Evolutionary conservation across 225 moss, liverwort and hornwort species (phyloP).

Genomic region (Ulota crispa): DNA sequence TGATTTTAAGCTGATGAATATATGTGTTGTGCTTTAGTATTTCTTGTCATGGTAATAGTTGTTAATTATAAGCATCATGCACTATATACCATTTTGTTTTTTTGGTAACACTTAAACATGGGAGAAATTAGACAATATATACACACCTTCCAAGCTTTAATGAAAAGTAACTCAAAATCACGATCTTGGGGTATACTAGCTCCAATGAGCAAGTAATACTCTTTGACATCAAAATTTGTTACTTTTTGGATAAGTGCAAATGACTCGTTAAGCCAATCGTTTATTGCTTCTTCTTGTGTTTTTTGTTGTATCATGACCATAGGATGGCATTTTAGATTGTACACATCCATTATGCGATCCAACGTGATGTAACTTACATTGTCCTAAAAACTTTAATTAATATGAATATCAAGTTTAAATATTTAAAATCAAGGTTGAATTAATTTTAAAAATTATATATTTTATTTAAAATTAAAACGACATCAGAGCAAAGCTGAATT

Average conservation of each 20-base stretch:
- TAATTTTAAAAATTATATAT: too few relatives aligned
- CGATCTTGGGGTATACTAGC: constrained; percentile 46
- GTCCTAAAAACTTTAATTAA: constrained; percentile 26
- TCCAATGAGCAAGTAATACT: constrained; percentile 72
- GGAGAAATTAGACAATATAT: too few relatives aligned
- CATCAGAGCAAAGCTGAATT: too few relatives aligned
- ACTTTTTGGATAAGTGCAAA: constrained; percentile 71
- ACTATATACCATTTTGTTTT: rapidly evolving
- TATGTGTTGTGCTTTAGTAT: too few relatives aligned
- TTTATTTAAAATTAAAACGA: too few relatives aligned
- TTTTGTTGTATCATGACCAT: constrained; percentile 83
- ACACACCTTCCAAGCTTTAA: constrained; percentile 81
- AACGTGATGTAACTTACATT: constrained; percentile 51
- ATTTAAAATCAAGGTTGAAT: rapidly evolving
- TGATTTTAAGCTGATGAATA: too few relatives aligned
- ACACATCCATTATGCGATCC: constrained; percentile 53
- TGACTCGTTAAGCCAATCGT: constrained; percentile 64
- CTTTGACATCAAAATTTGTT: constrained; percentile 55
- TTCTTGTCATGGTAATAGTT: too few relatives aligned
- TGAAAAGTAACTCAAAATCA: constrained; percentile 73
- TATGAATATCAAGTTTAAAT: neutral
- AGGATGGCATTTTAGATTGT: constrained; percentile 55
- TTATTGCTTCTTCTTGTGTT: constrained; percentile 58
- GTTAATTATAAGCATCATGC: too few relatives aligned
- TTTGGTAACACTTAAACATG: rapidly evolving